Evolutionary conservation across 2,329 filamentous ascomycete species (phyloP), one percentile per base, ranked within the genome.

Genomic region (Geosmithia putterillii): DNA sequence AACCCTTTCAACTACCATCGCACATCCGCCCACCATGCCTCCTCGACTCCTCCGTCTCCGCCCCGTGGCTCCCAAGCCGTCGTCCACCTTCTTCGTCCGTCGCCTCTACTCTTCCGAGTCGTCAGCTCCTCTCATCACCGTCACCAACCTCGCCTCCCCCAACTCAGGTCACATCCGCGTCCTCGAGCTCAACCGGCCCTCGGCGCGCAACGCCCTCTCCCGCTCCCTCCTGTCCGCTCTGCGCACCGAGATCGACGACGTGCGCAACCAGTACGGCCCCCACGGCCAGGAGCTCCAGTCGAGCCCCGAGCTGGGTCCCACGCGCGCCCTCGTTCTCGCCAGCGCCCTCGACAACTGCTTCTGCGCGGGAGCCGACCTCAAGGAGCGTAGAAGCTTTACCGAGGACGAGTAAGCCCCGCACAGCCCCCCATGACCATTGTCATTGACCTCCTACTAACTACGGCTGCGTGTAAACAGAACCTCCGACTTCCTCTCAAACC

Each of bases 301-400:
- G 1, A 55, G 54, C 44, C 69, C 70, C 28, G 51, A 68, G 48
- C 67, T 62, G 47, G 73, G 71, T 0, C 73, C 74, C 0, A 95
- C 89, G 15, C 70, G 92, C 50, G 90, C 86, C 2, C 61, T 98
- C 51, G 77, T 98, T 36, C 54, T 98, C 15, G 84, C 86, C 10
- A 94, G 86, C 56, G 86, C 86, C 36, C 74, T 86, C n/a, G 86
- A 95, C 52, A 71, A 77, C 20, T 83, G 81, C 54, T 98, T 98
- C 62, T 98, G 92, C 62, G 87, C 92, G 0, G 92, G 92, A 34
- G 92, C 92, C 4, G 92, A 98, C 58, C 65, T 98, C 54, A 96
- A 95, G 59, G 90, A 95, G 69, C 71, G 90, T 22, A 74, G 75
- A 46, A 76, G 72, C 4, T 92, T 95, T 63, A 81, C 77, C 1